phyloP scores from a whole-genome alignment of 306 rosid genomes.

The Casuarina glauca region DNA sequence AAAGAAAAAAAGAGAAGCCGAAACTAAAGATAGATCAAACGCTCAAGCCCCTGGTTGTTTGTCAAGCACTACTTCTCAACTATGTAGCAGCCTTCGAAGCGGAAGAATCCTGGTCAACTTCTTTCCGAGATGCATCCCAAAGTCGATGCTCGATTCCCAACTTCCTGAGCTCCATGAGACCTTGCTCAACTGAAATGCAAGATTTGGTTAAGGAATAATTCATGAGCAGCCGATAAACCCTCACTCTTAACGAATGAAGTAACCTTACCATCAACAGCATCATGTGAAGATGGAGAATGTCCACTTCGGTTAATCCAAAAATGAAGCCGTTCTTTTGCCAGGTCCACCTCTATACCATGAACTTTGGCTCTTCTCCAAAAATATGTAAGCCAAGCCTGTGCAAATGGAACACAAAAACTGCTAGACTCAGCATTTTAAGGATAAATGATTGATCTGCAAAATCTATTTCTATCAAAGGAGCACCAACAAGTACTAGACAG shows the following conservation, averaged over 20 bases:
- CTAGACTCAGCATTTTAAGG: not conserved
- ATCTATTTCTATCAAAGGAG: not conserved
- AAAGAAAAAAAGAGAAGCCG: not conserved
- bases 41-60: not conserved
- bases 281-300: constrained; percentile 88
- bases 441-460: not conserved
- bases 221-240: not conserved
- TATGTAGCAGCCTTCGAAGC: constrained; percentile 14
- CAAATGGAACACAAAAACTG: not conserved
- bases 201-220: constrained; percentile 23
- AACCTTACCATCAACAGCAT: constrained; percentile 79
- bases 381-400: constrained; percentile 97
- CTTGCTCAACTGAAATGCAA: constrained; percentile 76
- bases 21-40: not conserved
- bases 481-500: not conserved
- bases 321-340: constrained; percentile 84
- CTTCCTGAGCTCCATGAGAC: constrained; percentile 79
- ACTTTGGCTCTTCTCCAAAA: constrained; percentile 98
- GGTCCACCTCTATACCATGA: constrained; percentile 75
- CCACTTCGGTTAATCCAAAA: constrained; percentile 88
- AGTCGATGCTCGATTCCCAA: constrained; percentile 85
- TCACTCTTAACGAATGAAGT: constrained; percentile 3
- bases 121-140: constrained; percentile 92
- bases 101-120: constrained; percentile 55
- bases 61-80: constrained; percentile 18